Conservation (phyloP, 2,329 filamentous ascomycete species). For the Fusarium liriodendri region DNA sequence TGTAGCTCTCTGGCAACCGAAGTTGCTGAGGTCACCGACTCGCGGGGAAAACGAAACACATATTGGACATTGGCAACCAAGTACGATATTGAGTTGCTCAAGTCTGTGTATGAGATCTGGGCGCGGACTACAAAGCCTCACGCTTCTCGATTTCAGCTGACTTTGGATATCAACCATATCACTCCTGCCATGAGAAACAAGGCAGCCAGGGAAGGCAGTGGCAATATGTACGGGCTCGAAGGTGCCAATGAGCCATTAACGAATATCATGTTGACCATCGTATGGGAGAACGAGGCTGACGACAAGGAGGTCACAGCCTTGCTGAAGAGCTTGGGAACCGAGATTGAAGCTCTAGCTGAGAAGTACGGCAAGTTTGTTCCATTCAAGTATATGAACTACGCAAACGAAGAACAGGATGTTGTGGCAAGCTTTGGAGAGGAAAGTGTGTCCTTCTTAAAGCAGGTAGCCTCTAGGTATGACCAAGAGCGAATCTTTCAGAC, state of each 20-base stretch:
- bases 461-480: conserved; percentile 48
- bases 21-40: background rate
- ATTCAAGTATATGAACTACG: conserved; percentile 56
- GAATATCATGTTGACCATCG: background rate
- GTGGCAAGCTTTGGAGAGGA: conserved; percentile 50
- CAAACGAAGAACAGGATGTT: conserved; percentile 50
- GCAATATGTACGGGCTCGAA: background rate
- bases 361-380: background rate
- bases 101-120: background rate
- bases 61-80: background rate
- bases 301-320: background rate
- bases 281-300: background rate
- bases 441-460: conserved; percentile 46
- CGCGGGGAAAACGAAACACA: background rate
- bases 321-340: background rate
- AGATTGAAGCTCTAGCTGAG: background rate
- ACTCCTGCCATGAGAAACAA: background rate
- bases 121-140: background rate
- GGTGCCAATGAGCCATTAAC: background rate
- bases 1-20: background rate
- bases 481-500: conserved; percentile 48
- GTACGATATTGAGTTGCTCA: background rate
- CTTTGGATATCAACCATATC: background rate
- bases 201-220: background rate
- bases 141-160: background rate